Conservation (phyloP, 768 basidiomycete genomes). For the Trametes elegans region DNA sequence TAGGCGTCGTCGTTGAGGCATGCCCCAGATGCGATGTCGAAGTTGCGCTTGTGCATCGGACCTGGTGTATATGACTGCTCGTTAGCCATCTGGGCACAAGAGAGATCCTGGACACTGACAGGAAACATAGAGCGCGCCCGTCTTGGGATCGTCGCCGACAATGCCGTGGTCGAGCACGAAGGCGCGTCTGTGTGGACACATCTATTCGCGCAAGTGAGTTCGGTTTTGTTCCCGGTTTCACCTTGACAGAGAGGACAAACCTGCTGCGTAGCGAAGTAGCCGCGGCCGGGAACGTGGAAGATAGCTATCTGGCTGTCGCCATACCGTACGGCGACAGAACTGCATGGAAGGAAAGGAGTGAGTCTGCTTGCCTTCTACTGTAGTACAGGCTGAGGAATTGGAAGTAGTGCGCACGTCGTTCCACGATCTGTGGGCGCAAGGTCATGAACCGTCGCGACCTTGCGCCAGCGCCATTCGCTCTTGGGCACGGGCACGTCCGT, state of each 20-base stretch:
- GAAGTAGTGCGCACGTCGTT: conserved; percentile 45
- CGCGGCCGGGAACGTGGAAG: conserved; percentile 57
- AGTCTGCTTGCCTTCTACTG: too few species aligned
- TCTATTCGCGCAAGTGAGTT: conserved; percentile 27
- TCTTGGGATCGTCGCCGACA: conserved; percentile 56
- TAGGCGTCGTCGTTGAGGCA: conserved; percentile 61
- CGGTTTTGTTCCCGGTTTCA: background rate
- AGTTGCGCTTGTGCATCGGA: conserved; percentile 70
- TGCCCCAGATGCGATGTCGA: conserved; percentile 50
- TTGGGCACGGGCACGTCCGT: conserved; percentile 43
- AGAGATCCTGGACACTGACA: conserved; percentile 33
- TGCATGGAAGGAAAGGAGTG: too few species aligned
- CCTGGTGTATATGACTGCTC: too few species aligned
- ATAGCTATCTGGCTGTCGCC: conserved; percentile 68
- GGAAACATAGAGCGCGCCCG: conserved; percentile 48
- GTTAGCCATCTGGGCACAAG: too few species aligned
- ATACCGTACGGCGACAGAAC: conserved; percentile 54
- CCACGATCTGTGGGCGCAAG: conserved; percentile 44
- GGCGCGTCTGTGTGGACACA: conserved; percentile 53
- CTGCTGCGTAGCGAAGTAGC: conserved; percentile 68
- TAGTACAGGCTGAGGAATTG: too few species aligned
- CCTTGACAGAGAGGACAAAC: conserved; percentile 32
- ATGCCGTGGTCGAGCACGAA: conserved; percentile 72
- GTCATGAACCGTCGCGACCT: conserved; percentile 47
- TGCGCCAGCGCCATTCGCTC: conserved; percentile 55